These are phyloP conservation scores for Geranomyces michiganensis DNA, from an alignment of 192 early-diverging fungal species.

Conservation along the genomic window DNA sequence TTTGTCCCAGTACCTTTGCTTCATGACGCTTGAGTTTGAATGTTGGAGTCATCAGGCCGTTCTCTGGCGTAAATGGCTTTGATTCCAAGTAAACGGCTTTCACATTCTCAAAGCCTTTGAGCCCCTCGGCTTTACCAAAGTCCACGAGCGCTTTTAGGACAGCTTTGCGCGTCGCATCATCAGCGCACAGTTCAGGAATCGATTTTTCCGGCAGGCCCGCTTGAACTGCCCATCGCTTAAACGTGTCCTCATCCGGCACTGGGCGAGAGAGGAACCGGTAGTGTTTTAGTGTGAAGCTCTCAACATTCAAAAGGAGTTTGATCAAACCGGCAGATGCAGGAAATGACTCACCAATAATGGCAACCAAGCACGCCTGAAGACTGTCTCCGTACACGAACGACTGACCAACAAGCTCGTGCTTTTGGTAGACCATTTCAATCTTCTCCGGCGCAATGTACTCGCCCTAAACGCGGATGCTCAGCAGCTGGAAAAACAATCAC, in stretches of 20 bases:
- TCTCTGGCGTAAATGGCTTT: slow-evolving; percentile 71
- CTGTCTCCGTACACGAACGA: slow-evolving; percentile 95
- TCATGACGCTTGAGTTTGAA: slow-evolving; percentile 81
- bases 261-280: background rate
- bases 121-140: slow-evolving; percentile 52
- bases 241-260: slow-evolving; percentile 28
- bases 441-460: slow-evolving; percentile 87
- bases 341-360: slow-evolving; percentile 67
- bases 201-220: slow-evolving; percentile 29
- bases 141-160: slow-evolving; percentile 46
- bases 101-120: slow-evolving; percentile 90
- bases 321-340: no score
- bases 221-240: slow-evolving; percentile 28
- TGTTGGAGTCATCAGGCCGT: slow-evolving; percentile 82
- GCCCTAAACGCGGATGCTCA: no score
- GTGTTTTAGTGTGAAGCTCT: no score
- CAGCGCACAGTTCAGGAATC: slow-evolving; percentile 59
- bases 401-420: slow-evolving; percentile 68
- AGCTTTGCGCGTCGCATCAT: slow-evolving; percentile 54
- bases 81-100: slow-evolving; percentile 68
- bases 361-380: slow-evolving; percentile 67
- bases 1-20: slow-evolving; percentile 48
- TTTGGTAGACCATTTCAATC: slow-evolving; percentile 32
- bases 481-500: no score
- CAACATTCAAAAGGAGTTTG: no score